phyloP scores from a whole-genome alignment of 2,329 filamentous ascomycete genomes.

The Lecanicillium sp. region DNA sequence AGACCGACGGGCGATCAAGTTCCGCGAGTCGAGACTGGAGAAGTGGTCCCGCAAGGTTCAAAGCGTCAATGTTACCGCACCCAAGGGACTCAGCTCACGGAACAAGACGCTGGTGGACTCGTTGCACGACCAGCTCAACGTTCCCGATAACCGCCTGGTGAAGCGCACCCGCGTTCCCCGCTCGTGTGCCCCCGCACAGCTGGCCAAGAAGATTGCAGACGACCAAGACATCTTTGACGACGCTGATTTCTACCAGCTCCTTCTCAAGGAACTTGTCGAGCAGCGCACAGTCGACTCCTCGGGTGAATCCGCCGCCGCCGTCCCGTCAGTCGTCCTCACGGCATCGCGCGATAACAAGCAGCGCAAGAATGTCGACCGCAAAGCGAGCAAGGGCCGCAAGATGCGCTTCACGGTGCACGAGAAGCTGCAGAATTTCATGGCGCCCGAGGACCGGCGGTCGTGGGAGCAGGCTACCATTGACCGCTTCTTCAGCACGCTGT shows the following conservation, averaged over 20 bases:
- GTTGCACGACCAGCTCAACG: constrained; percentile 60
- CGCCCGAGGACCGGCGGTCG: constrained; percentile 68
- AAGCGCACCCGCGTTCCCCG: constrained; percentile 63
- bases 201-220: constrained; percentile 46
- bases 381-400: constrained; percentile 91
- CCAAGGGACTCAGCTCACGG: constrained; percentile 18
- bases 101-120: constrained; percentile 50
- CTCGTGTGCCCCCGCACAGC: constrained; percentile 68
- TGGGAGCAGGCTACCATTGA: constrained; percentile 82
- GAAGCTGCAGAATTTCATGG: constrained; percentile 98
- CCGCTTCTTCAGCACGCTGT: constrained; percentile 64
- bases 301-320: constrained; percentile 33
- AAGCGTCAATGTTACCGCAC: constrained; percentile 34
- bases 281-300: constrained; percentile 69
- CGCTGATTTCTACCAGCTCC: constrained; percentile 85
- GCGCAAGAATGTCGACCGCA: constrained; percentile 80
- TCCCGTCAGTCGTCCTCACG: constrained; percentile 54
- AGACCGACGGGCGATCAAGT: constrained; percentile 50
- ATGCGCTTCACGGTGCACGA: constrained; percentile 92
- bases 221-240: constrained; percentile 76
- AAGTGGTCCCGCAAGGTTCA: constrained; percentile 77
- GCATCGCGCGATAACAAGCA: constrained; percentile 71
- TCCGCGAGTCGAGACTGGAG: constrained; percentile 67
- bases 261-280: constrained; percentile 89
- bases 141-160: constrained; percentile 55